A percentile compares a stretch with the other conserved stretches of the same genome.
Evolutionary conservation across 2,329 filamentous ascomycete genomes (phyloP).

Genomic region (Ceratocystis cubensis): DNA sequence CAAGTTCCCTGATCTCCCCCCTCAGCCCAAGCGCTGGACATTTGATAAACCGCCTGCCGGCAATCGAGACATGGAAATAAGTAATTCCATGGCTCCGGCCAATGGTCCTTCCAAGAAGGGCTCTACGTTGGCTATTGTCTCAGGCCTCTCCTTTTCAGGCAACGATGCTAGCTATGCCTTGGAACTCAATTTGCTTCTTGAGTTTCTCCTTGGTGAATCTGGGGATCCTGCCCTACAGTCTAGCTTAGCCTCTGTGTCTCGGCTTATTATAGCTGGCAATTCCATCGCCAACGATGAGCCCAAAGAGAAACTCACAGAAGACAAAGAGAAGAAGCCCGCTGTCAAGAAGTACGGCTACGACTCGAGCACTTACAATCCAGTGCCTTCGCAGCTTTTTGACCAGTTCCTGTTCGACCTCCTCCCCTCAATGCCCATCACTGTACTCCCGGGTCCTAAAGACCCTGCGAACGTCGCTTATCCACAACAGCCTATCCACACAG

Average conservation of each 20-base stretch:
- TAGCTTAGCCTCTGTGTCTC: slow-evolving; percentile 55
- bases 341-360: slow-evolving; percentile 94
- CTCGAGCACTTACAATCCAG: slow-evolving; percentile 70
- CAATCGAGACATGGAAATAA: slow-evolving; percentile 47
- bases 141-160: slow-evolving; percentile 73
- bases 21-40: slow-evolving; percentile 71
- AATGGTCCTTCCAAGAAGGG: slow-evolving; percentile 41
- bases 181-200: slow-evolving; percentile 62
- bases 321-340: slow-evolving; percentile 34
- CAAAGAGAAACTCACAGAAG: slow-evolving; percentile 29
- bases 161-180: slow-evolving; percentile 59
- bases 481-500: slow-evolving; percentile 83
- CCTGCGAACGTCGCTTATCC: slow-evolving; percentile 82
- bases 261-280: slow-evolving; percentile 85
- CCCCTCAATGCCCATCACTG: slow-evolving; percentile 73
- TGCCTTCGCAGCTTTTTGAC: slow-evolving; percentile 74
- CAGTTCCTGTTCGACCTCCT: slow-evolving; percentile 68
- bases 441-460: slow-evolving; percentile 73
- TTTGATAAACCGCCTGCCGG: slow-evolving; percentile 39
- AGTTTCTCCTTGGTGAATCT: slow-evolving; percentile 79
- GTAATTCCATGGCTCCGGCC: slow-evolving; percentile 29
- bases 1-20: slow-evolving; percentile 73
- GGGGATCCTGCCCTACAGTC: slow-evolving; percentile 48
- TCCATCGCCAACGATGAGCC: slow-evolving; percentile 54
- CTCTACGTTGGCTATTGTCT: slow-evolving; percentile 54